phyloP scores from a whole-genome alignment of 495 filamentous ascomycete genomes.

The Neurospora sp. region DNA sequence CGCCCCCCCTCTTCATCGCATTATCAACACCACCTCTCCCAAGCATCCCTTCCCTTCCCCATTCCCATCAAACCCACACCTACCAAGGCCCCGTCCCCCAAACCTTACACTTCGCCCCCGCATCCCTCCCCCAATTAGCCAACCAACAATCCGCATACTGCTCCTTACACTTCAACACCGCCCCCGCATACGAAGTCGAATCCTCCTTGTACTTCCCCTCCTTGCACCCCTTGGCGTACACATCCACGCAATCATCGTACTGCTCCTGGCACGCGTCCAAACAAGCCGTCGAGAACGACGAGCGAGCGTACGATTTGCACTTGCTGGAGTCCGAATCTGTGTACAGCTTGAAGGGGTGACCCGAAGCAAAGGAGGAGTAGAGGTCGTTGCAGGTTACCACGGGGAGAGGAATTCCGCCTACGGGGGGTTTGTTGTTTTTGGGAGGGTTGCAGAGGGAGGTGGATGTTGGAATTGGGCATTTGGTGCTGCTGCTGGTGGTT shows the following conservation, averaged over 20 bases:
- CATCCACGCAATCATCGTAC: constrained; percentile 33
- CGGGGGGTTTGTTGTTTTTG: constrained; percentile 26
- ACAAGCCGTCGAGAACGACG: constrained; percentile 24
- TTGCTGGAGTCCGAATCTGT: constrained; percentile 19
- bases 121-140: constrained; percentile 6
- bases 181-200: constrained; percentile 1
- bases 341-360: constrained; percentile 39
- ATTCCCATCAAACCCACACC: background rate
- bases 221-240: constrained; percentile 36
- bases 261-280: constrained; percentile 39
- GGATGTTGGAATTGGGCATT: constrained; percentile 30
- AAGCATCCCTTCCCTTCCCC: background rate
- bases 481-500: constrained; percentile 9
- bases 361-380: background rate
- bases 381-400: constrained; percentile 43
- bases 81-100: constrained; percentile 3
- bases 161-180: constrained; percentile 8
- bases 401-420: constrained; percentile 38
- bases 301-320: constrained; percentile 29
- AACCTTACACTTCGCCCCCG: constrained; percentile 15
- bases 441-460: constrained; percentile 38
- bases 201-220: constrained; percentile 23
- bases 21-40: background rate
- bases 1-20: background rate
- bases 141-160: constrained; percentile 1